Base-by-base conservation (phyloP, 176 grass and related monocot species). In the Canna indica region DNA sequence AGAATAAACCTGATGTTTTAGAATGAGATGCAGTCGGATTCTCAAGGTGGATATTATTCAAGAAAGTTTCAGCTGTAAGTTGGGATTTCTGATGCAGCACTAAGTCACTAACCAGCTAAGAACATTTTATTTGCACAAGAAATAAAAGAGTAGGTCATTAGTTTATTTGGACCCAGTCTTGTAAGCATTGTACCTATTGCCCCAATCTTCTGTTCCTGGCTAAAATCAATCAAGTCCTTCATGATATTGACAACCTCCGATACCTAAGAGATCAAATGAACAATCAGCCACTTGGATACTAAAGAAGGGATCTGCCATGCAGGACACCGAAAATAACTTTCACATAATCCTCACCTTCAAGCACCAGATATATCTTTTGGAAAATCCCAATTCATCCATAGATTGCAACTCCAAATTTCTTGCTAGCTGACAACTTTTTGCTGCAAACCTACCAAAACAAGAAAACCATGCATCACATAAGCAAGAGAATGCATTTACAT, bases 211-310 rank as follows among this genome's bases (percentile, higher is more conserved):
- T 88, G 86, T 70, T 94, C 85, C 20, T 82, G 82, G 57, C 82
- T 88, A 80, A 90, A 94, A 77, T 94, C 87, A 75, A 99, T 94
- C 62, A 99, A 78, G 73, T 90, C 95, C 60, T 99, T 99, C 95
- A 99, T 99, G 80, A 86, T 88, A 88, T 87, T 94, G 61, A 99
- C 95, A 69, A 99, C 90, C 84, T 99, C 95, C 17, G 90, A 93
- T 85, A 99, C 88, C 90, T 99, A 72, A 47, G 18, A 77, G 69
- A 45, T 35, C 64, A 47, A 78, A 14, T 48, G 41, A 38, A 25
- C 9, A 2, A 65, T 36, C 33, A 65, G 3, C 7, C 32, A 48
- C 58, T 66, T 59, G 70, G 10, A 50, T n/a, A n/a, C n/a, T n/a
- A n/a, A n/a, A n/a, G n/a, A n/a, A n/a, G n/a, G n/a, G n/a, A n/a